Base-by-base conservation (phyloP, 2,329 filamentous ascomycete species). In the Chrysoporthe cubensis region DNA sequence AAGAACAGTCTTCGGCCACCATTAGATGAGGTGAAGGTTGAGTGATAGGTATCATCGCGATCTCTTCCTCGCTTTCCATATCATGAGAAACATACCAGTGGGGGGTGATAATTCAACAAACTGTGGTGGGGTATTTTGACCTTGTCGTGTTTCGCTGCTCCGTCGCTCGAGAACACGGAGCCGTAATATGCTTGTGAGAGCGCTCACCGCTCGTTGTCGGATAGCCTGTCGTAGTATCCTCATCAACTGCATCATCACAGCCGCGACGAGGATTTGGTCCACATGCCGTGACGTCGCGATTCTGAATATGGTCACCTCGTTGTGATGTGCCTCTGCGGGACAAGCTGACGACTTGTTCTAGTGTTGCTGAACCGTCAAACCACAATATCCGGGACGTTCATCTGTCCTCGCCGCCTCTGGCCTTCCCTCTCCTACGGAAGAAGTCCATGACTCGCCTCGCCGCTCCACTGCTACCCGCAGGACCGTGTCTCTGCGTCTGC, bases 371-470 rank as follows among this genome's bases (percentile, higher is more conserved):
- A 5, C 16, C 44, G 16, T 62, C 1, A 18, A 21, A 46, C 32
- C 18, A 9, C 37, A 18, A 60, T 34, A 32, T 26, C 62, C 26
- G 34, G n/a, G 46, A 42, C 6, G 13, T 34, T 84, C 79, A 87
- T 81, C 84, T 83, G 73, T 84, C 80, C 69, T 88, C 86, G 48
- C 85, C 85, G 66, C 85, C 87, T 75, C 91, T 85, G 73, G 90
- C 92, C 81, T 91, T 93, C 66, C 92, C 93, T 77, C 94, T 88
- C 78, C 94, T 87, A 74, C 96, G 87, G 84, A 99, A 99, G 80
- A 98, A 97, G 81, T 99, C 95, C 94, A 99, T 98, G 50, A 99
- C 96, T 76, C 93, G 90, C 77, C 94, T 91, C 16, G 94, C 94
- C 3, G 94, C 92, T 66, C 93, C 93, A 71, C 90, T 95, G 78